Evolutionary conservation across 495 filamentous ascomycete species (phyloP).

Genomic region (Penicillium paxilli): DNA sequence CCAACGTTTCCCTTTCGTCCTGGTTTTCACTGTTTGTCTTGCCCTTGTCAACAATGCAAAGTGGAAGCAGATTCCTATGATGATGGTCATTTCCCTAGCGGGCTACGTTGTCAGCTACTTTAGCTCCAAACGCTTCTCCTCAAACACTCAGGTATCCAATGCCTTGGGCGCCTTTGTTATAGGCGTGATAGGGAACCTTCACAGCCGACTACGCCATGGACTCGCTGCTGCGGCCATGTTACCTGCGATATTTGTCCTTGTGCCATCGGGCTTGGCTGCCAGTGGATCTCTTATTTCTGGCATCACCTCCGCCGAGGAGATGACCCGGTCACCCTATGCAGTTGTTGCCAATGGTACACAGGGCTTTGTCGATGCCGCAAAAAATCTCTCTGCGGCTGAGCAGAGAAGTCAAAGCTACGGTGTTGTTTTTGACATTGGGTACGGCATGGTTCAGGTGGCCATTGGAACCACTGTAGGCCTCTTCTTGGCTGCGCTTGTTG

Average conservation of each 20-base stretch:
- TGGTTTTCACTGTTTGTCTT: slow-evolving; percentile 78
- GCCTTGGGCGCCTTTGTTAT: slow-evolving; percentile 85
- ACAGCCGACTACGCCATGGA: slow-evolving; percentile 79
- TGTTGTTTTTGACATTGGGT: slow-evolving; percentile 81
- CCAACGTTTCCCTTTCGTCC: slow-evolving; percentile 68
- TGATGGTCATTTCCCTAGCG: slow-evolving; percentile 77
- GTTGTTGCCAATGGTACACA: slow-evolving; percentile 51
- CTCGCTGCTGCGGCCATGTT: slow-evolving; percentile 86
- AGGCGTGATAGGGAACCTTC: slow-evolving; percentile 83
- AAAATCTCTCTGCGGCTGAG: slow-evolving; percentile 29
- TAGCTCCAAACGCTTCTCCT: slow-evolving; percentile 66
- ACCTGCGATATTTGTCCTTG: slow-evolving; percentile 92
- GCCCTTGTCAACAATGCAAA: slow-evolving; percentile 87
- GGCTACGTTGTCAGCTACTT: slow-evolving; percentile 91
- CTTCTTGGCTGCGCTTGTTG: slow-evolving; percentile 79
- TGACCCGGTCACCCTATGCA: slow-evolving; percentile 55
- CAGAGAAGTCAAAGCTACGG: slow-evolving; percentile 30
- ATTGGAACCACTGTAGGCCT: slow-evolving; percentile 92
- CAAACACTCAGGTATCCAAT: slow-evolving; percentile 75
- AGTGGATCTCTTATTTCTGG: slow-evolving; percentile 82
- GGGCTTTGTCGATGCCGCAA: slow-evolving; percentile 46
- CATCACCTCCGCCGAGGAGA: slow-evolving; percentile 77
- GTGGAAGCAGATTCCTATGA: slow-evolving; percentile 84
- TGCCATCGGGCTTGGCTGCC: slow-evolving; percentile 86
- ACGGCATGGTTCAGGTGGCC: slow-evolving; percentile 86